Percentiles rank a stretch among this genome's conserved stretches.
Evolutionary conservation across 495 filamentous ascomycete species (phyloP).

Genomic region (Amorphotheca resinae): DNA sequence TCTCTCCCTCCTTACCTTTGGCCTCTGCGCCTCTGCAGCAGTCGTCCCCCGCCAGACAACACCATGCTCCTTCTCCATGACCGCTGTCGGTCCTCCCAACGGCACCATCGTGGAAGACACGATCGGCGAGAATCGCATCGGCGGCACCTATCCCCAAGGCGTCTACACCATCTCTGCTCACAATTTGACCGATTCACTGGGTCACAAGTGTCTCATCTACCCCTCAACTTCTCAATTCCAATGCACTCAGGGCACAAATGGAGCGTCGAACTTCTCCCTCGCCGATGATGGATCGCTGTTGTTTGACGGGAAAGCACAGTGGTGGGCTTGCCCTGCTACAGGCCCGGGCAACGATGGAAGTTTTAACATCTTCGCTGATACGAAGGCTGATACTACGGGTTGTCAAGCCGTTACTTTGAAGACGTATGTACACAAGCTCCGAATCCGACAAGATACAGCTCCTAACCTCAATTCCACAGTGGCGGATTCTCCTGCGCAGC

Average conservation of each 20-base stretch:
- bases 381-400: conserved; percentile 6
- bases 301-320: conserved; percentile 10
- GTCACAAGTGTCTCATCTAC: conserved; percentile 15
- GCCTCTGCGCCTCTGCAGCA: conserved; percentile 3
- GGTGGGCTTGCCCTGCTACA: conserved; percentile 14
- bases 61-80: conserved; percentile 17
- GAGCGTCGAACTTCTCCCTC: conserved; percentile 7
- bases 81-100: conserved; percentile 12
- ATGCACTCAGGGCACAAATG: conserved; percentile 3
- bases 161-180: conserved; percentile 4
- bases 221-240: conserved; percentile 10
- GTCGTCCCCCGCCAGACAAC: conserved; percentile 3
- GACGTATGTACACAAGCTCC: neutral
- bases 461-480: too few relatives aligned
- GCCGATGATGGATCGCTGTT: conserved; percentile 8
- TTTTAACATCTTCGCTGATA: conserved; percentile 12
- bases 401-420: conserved; percentile 11
- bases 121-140: conserved; percentile 13
- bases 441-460: too few relatives aligned
- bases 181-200: conserved; percentile 5
- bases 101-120: conserved; percentile 6
- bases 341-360: conserved; percentile 13
- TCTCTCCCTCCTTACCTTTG: conserved; percentile 3
- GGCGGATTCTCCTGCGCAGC: conserved; percentile 13
- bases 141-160: conserved; percentile 12